Base-by-base conservation (phyloP, 306 rosid species). In the Castanospermum australe region DNA sequence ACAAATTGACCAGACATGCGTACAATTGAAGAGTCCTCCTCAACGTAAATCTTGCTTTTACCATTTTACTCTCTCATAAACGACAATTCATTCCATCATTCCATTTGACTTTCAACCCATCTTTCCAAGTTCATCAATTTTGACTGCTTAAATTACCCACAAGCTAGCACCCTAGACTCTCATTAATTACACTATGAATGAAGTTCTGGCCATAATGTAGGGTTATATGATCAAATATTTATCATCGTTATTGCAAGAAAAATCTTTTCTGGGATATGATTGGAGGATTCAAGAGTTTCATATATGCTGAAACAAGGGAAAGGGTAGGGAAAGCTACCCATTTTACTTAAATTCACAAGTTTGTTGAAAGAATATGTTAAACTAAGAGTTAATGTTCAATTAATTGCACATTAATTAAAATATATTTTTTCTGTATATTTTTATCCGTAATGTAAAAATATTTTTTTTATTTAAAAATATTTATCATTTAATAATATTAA, bases 1-100 rank as follows among this genome's bases (percentile, higher is more conserved):
- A 75, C 20, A 79, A 67, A 48, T 65, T 76, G 83, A 85, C 81
- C 62, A 55, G 42, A 73, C 87, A 84, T 57, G 79, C 62, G 79
- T 72, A 84, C 77, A 69, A 70, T 18, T 38, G 67, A 79, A 77
- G 83, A 52, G 60, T 88, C 60, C 24, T 36, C 77, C 55, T 55
- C 84, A 54, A 20, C 45, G 68, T 67, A 78, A 79, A 61, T 59
- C 50, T 54, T 36, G 14, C 17, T 62, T 80, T 33, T 22, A 80
- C 52, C 66, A 7, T 51, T 82, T 71, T 61, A 52, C 80, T 59
- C 25, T 59, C 25, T 36, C 78, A 79, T 38, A 61, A 50, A 71
- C 77, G 73, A 51, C 78, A 71, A 48, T 48, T 14, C 56, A 25
- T 45, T 55, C 21, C 68, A 63, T 71, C 41, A 79, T 79, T 67